Evolutionary conservation across 805 yeast genomes (phyloP), one percentile per base, ranked within the genome.

Genomic region (Saccharomyces paradoxus): DNA sequence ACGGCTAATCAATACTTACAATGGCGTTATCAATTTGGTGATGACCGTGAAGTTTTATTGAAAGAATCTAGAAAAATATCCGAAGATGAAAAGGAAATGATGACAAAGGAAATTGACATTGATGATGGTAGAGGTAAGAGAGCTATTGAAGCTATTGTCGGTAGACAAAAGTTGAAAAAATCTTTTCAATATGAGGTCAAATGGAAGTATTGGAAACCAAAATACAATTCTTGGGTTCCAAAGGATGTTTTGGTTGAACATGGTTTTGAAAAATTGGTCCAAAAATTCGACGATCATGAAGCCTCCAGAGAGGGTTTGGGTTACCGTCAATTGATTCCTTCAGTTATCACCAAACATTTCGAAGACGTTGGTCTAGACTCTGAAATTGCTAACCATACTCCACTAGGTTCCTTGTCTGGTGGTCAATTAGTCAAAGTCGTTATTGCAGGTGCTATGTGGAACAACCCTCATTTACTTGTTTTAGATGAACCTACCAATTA

Each of bases 361-460:
- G 98, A 92, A 74, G 98, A 84, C 66, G 96, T 92, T 65, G 99
- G 99, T 57, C 79, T 92, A 62, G 99, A 94, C 66, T 95, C 97
- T 63, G 99, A 92, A 67, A 91, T 92, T 75, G 98, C 98, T 41
- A 97, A 94, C 72, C 98, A 92, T 73, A 92, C 97, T 21, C 97
- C 97, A 53, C 77, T 92, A 81, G 97, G 98, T 26, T 89, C 96
- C 6, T 78, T 92, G 60, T 90, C 97, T 27, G 99, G 99, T 71
- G 99, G 99, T 66, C 99, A 92, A 77, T 81, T 92, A 70, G 99
- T 92, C 57, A 92, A 92, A 74, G 98, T 92, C 59, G 99, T 92
- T 57, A 92, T 92, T 76, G 98, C 98, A 13, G 99, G 98, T 74
- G 97, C 98, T 60, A 92, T 92, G 94, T 92, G 99, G 99, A 92